Percentiles rank a stretch among this genome's conserved stretches.
These are phyloP conservation scores for Hanseniaspora pseudoguilliermondii DNA, from an alignment of 805 yeast species.

Conservation along the genomic window DNA sequence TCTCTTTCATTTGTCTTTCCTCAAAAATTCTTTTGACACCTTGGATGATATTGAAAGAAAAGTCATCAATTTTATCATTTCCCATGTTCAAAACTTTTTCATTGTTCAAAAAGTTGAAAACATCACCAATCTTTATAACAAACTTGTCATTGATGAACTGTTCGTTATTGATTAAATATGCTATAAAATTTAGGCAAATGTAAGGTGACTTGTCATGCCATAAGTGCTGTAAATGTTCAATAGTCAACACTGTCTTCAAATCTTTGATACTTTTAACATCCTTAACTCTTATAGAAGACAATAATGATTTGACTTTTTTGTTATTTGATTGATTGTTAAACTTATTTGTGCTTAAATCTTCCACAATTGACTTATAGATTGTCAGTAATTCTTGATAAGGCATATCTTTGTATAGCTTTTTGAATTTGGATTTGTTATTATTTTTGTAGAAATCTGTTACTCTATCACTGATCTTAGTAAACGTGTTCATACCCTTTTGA, in stretches of 20 bases:
- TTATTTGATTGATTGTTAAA: background rate
- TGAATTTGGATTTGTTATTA: background rate
- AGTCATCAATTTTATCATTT: conserved; percentile 25
- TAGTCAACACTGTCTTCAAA: background rate
- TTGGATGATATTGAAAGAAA: background rate
- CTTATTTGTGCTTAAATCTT: background rate
- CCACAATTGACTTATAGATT: background rate
- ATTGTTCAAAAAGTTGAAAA: conserved; percentile 30
- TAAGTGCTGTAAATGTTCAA: background rate
- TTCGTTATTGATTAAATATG: conserved; percentile 9
- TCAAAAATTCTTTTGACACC: conserved; percentile 27
- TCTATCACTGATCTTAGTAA: conserved; percentile 4
- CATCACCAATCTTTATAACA: conserved; percentile 25
- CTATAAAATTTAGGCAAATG: conserved; percentile 22
- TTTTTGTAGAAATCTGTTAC: background rate
- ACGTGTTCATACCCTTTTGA: conserved; percentile 16
- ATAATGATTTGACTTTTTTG: background rate
- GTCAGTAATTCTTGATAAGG: conserved; percentile 3
- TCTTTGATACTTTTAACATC: background rate
- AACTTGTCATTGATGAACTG: conserved; percentile 15
- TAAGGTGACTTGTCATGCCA: conserved; percentile 15
- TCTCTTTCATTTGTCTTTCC: conserved; percentile 31
- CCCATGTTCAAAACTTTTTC: conserved; percentile 31
- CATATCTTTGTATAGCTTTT: background rate
- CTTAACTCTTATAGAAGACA: background rate